phyloP scores from a whole-genome alignment of 192 early-diverging fungal species.

The Rhizoclosmatium globosum region DNA sequence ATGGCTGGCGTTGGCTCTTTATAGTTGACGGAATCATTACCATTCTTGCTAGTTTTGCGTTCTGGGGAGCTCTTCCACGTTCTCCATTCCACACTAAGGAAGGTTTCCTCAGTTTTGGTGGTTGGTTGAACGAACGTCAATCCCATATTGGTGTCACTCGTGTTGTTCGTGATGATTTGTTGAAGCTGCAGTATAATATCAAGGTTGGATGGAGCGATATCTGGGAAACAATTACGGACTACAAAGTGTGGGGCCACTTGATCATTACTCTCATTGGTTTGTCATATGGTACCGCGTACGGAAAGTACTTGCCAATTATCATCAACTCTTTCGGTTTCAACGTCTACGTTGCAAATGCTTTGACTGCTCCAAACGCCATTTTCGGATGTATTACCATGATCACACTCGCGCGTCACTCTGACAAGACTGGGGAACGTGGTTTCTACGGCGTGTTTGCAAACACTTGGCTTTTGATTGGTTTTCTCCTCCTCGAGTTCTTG shows the following conservation, averaged over 20 bases:
- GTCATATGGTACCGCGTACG: constrained; percentile 14
- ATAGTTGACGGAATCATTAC: constrained; percentile 58
- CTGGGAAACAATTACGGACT: constrained; percentile 35
- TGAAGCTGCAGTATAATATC: constrained; percentile 44
- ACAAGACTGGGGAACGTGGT: constrained; percentile 19
- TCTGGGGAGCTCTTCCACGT: constrained; percentile 66
- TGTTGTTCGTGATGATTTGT: neutral
- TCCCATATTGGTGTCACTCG: constrained; percentile 60
- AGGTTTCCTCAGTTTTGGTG: neutral
- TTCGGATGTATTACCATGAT: constrained; percentile 14
- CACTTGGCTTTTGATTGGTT: constrained; percentile 33
- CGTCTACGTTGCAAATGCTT: neutral
- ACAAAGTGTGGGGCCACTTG: constrained; percentile 28
- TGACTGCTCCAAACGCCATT: neutral
- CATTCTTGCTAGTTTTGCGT: constrained; percentile 51
- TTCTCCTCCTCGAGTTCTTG: neutral
- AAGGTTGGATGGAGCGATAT: constrained; percentile 29
- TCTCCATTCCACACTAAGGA: constrained; percentile 40
- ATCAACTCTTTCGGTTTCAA: constrained; percentile 42
- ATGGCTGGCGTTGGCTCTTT: constrained; percentile 76
- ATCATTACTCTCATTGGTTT: too few species aligned
- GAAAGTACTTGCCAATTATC: constrained; percentile 35
- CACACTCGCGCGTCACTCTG: neutral
- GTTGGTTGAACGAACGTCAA: constrained; percentile 54
- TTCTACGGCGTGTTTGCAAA: constrained; percentile 17